Base-by-base conservation (phyloP, 768 basidiomycete species). In the Tulasnella sp. region DNA sequence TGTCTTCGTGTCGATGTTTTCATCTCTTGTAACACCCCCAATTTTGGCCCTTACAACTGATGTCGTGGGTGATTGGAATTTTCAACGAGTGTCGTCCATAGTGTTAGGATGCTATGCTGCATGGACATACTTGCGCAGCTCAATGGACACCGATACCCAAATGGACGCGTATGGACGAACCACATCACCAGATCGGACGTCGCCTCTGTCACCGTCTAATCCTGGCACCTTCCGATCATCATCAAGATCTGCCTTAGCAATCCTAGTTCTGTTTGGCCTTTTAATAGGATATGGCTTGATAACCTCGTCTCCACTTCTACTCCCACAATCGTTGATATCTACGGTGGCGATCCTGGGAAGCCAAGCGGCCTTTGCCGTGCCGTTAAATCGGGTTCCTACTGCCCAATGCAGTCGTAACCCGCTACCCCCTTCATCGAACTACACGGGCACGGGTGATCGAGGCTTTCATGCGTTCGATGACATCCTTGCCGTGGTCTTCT, bases 401-500 rank as follows among this genome's bases (percentile, higher is more conserved):
- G 31, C 19, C 16, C 2, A 47, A 20, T 47, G 45, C n/a, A 10
- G 19, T 31, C 8, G 45, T 5, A 29, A 29, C 2, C 45, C 45
- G 15, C 33, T 47, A 4, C 45, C 45, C 10, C 45, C 45, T 12
- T 47, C 45, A 34, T 32, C 45, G 1, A 13, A 47, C 3, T 47
- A 31, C 25, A 31, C 27, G 5, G 45, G 45, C 1, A 47, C 45
- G 5, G 34, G 19, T 12, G 12, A 12, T 19, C 28, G 45, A 13
- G 37, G n/a, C 5, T 47, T 47, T 24, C 61, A 63, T 28, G 58
- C 60, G 8, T 75, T 75, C 55, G 65, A 65, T 53, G 59, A 72
- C 39, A 54, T 74, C 12, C 60, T 74, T 9, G 59, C 75, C 29
- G 58, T 74, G 41, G 70, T 73, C 7, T 75, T 74, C 61, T 74